These are phyloP conservation scores for Croton laevigatus DNA, from an alignment of 441 rosid species.

Conservation along the genomic window DNA sequence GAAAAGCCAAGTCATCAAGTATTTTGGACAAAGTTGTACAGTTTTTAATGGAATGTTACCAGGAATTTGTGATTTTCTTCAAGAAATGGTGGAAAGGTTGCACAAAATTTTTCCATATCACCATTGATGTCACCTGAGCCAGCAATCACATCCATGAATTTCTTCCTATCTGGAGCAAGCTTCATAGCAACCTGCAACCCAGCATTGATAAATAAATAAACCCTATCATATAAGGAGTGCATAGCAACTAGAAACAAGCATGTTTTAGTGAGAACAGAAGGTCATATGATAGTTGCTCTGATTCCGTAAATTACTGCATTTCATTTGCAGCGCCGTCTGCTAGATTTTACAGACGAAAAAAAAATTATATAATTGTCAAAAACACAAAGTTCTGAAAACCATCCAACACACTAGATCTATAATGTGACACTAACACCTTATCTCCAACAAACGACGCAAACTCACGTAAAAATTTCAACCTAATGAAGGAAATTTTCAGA, in stretches of 20 bases:
- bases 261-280: background rate
- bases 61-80: constrained; percentile 85
- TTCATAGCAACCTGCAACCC: constrained; percentile 75
- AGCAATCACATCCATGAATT: constrained; percentile 82
- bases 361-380: background rate
- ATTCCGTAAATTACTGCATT: background rate
- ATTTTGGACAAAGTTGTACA: constrained; percentile 9
- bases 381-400: background rate
- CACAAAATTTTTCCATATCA: constrained; percentile 84
- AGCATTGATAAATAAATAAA: background rate
- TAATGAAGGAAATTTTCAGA: background rate
- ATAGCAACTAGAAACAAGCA: background rate
- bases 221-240: background rate
- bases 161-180: constrained; percentile 94
- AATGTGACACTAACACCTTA: background rate
- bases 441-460: constrained; percentile 7
- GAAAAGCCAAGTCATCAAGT: background rate
- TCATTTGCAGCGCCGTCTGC: background rate
- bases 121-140: constrained; percentile 70
- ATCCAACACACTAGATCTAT: background rate
- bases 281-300: background rate
- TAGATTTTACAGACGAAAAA: background rate
- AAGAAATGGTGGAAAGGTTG: constrained; percentile 72
- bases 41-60: constrained; percentile 40
- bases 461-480: background rate